Evolutionary conservation across 768 basidiomycete genomes (phyloP).

Genomic region (Dacryopinax primogenitus): DNA sequence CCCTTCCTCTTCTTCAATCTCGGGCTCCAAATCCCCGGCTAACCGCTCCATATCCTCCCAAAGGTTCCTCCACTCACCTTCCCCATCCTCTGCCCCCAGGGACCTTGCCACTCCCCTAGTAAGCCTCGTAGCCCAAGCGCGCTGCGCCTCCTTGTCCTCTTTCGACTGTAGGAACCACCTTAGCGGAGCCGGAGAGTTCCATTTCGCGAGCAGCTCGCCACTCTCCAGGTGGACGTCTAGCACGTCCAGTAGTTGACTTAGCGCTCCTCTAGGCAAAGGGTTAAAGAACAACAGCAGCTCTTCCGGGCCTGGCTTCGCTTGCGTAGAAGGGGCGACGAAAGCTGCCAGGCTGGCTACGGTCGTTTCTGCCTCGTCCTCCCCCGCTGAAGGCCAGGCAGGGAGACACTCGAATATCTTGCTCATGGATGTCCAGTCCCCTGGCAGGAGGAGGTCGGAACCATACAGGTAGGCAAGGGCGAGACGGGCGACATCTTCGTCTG

Average conservation of each 20-base stretch:
- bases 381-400: constrained; percentile 74
- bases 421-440: constrained; percentile 68
- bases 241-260: constrained; percentile 77
- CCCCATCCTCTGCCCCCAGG: constrained; percentile 7
- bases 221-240: constrained; percentile 90
- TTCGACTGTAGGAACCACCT: constrained; percentile 84
- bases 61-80: constrained; percentile 6
- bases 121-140: constrained; percentile 76
- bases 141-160: constrained; percentile 52
- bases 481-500: constrained; percentile 72
- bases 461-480: constrained; percentile 83
- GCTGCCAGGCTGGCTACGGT: constrained; percentile 68
- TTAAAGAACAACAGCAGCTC: constrained; percentile 74
- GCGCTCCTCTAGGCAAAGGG: constrained; percentile 55
- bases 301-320: constrained; percentile 40
- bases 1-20: constrained; percentile 49
- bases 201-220: constrained; percentile 80
- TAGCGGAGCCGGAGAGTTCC: constrained; percentile 70
- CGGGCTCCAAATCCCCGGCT: constrained; percentile 43
- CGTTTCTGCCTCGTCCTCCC: constrained; percentile 66
- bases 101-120: constrained; percentile 37
- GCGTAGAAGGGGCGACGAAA: constrained; percentile 64
- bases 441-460: constrained; percentile 47
- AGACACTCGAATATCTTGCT: constrained; percentile 89
- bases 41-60: constrained; percentile 12